Evolutionary conservation across 176 grass and related monocot genomes (phyloP), one percentile per base, ranked within the genome.

Genomic region (Eremochloa ophiuroides): DNA sequence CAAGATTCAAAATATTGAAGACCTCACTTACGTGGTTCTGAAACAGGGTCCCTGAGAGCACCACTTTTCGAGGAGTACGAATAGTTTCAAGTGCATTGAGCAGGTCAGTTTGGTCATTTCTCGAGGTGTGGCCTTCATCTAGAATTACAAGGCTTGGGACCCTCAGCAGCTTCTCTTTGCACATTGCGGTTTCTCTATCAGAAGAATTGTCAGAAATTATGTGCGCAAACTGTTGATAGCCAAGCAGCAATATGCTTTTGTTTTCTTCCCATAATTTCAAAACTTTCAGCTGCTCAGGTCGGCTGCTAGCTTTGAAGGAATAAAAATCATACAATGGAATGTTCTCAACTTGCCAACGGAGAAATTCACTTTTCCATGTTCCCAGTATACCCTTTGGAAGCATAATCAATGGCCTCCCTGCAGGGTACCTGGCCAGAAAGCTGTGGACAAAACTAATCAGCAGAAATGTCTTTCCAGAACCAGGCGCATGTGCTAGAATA

Each of bases 401-500:
- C 41, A 97, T 72, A 76, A 97, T 89, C 77, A 92, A 82, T 59
- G 94, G 94, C 59, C 87, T 89, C 33, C 74, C 85, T 58, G 44
- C 42, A 56, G 91, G 94, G 51, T 94, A 97, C 80, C 66, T 90
- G 18, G 70, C 85, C 44, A 94, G 74, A 82, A 94, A 94, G 77
- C 89, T 94, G 39, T 97, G 94, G 78, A 97, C 87, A 62, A 94
- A 97, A 85, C 82, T 80, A 69, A 97, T 97, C 27, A 97, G 62
- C 87, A 97, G 86, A 68, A 97, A 97, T 13, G 91, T 97, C 82
- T 97, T 97, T 23, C 94, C 94, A 41, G 94, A 94, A 67, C 94
- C 91, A 53, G 94, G 91, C 27, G 91, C 94, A 72, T 97, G 94
- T 81, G 94, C 94, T 73, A 97, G 85, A 91, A 97, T 94, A 78